Evolutionary conservation across 129 eudicot species (phyloP), one percentile per base, ranked within the genome.

Genomic region (Mikania micrantha): DNA sequence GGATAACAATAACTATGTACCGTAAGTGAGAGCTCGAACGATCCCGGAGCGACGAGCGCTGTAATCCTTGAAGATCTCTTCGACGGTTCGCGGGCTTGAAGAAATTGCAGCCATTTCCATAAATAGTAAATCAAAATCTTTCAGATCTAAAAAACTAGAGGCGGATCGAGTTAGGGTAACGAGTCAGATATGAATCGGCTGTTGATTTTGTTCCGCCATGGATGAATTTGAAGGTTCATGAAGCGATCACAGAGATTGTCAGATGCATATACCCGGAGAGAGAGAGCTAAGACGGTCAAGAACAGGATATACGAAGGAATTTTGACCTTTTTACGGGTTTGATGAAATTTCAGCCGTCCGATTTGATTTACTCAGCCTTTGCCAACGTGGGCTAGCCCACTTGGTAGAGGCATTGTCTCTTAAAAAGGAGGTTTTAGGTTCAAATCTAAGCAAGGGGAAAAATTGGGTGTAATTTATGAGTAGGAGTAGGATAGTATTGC

Each of bases 41-140:
- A 86, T 77, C 50, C 83, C 90, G 72, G 75, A 64, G 8, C 94
- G 93, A 27, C 96, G 94, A 59, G 79, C 83, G 74, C 71, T 79
- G 78, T 71, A 90, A 77, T 90, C 96, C 67, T 86, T 86, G 80
- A 81, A 90, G 86, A 90, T 90, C 85, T 90, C 94, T 77, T 90
- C 96, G 21, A 90, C 96, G 21, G 90, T 83, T 17, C 90, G 93
- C 3, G 96, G 96, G 28, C 79, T 79, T 25, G 90, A 87, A 7
- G 90, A 79, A 57, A 81, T 75, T 47, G 79, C 69, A 35, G 96
- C 87, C 85, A 85, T 89, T 47, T 82, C 81, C 87, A 76, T 81
- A 72, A 54, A 64, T 25, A 16, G 36, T 34, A 44, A 42, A 64
- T 52, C 0, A 56, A 52, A 73, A 29, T 16, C 17, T 60, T 45